Base-by-base conservation (phyloP, 176 grass and related monocot genomes). In the Lolium multiflorum region DNA sequence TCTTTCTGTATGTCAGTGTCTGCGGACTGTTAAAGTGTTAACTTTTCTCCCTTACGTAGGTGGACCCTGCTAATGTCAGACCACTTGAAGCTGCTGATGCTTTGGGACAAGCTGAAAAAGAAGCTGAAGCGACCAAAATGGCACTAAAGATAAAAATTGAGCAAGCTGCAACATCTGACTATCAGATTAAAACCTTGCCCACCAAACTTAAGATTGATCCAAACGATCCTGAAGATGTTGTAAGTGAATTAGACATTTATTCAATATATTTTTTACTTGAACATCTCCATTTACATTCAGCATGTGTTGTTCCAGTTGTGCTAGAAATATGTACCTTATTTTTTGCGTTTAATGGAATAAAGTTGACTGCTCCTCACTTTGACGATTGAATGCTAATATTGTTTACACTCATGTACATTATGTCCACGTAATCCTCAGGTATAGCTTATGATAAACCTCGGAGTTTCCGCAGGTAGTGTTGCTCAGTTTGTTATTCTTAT, bases 71-170 rank as follows among this genome's bases (percentile, higher is more conserved):
- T 84, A 99, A 99, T 88, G 77, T 99, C 22, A 91, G 90, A 80
- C 82, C 55, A 68, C 63, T 92, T 70, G 88, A 84, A 74, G 87
- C 60, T 24, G 94, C 74, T 65, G 87, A 99, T 96, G 60, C 97
- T 77, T 90, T 99, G 76, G 35, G 86, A 68, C 92, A 93, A 81
- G 97, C 94, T 90, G 94, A 97, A 89, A 94, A 82, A 78, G 87
- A 96, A 89, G 97, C 94, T 74, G 90, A 96, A 86, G 94, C 90
- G 74, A 97, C 97, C 14, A 91, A 81, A 87, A 88, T 94, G 80
- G 97, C 94, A 28, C 82, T 99, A 77, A 99, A 99, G 83, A 96
- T 92, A 82, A 99, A 99, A 79, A 94, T 99, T 83, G 94, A 93
- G 65, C 94, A 99, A 78, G 88, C 97, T 63, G 84, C 89, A 77